These are phyloP conservation scores for Nemania bipapillata DNA, from an alignment of 2,329 filamentous ascomycete species.

Conservation along the genomic window DNA sequence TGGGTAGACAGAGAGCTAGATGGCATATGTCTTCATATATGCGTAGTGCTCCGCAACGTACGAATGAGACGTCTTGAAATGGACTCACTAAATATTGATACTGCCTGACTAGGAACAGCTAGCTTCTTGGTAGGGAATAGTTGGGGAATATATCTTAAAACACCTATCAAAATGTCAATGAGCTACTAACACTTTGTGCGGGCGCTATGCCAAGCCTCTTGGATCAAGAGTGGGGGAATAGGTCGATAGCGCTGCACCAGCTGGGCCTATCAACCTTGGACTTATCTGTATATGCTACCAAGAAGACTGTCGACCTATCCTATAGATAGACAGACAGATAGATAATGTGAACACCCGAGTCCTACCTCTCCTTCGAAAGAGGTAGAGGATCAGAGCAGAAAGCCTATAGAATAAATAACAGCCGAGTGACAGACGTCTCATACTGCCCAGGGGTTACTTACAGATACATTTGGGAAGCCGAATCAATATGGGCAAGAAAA, in stretches of 20 bases:
- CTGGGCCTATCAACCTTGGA: not conserved
- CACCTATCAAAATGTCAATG: not conserved
- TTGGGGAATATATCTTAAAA: not conserved
- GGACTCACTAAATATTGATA: not conserved
- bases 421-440: not conserved
- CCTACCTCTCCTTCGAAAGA: not conserved
- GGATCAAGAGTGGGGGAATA: conserved; percentile 17
- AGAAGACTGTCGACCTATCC: not conserved
- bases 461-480: not conserved
- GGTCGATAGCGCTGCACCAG: not conserved
- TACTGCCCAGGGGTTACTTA: not conserved
- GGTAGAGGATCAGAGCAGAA: not conserved
- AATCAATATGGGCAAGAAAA: conserved; percentile 32
- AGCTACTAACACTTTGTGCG: not conserved
- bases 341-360: not conserved
- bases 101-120: not conserved
- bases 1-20: too few species aligned
- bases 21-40: not conserved
- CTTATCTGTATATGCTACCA: conserved; percentile 1
- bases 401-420: not conserved
- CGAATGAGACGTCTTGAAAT: not conserved
- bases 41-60: not conserved
- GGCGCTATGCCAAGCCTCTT: not conserved
- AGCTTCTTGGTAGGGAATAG: not conserved
- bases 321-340: not conserved